Conservation (phyloP, 2,329 filamentous ascomycete genomes). For the Stemphylium vesicarium region DNA sequence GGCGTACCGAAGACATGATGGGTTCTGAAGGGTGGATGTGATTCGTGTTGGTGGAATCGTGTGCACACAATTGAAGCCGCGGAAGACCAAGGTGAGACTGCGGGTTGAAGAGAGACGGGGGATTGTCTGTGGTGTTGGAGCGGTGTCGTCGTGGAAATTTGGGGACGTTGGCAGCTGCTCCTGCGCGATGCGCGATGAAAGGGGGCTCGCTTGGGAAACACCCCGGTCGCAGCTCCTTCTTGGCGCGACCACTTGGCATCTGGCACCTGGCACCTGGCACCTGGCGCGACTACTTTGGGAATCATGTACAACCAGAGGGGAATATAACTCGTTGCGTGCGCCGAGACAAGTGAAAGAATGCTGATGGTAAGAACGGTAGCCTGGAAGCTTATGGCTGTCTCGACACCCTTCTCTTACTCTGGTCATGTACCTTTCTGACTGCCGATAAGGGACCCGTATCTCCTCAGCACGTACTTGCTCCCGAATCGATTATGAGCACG, state of each 20-base stretch:
- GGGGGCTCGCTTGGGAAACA: slow-evolving; percentile 46
- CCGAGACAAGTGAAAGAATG: not conserved
- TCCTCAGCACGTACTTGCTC: not conserved
- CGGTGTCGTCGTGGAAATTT: slow-evolving; percentile 49
- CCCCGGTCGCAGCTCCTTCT: slow-evolving; percentile 42
- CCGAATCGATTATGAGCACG: not conserved
- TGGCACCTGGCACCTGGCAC: too few relatives aligned
- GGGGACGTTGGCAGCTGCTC: slow-evolving; percentile 48
- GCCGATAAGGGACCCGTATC: not conserved
- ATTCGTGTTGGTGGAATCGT: slow-evolving; percentile 23
- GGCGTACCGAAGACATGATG: slow-evolving; percentile 49
- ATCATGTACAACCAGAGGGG: slow-evolving; percentile 14
- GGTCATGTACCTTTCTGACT: not conserved
- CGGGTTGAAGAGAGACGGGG: slow-evolving; percentile 20
- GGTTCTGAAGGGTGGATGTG: slow-evolving; percentile 28
- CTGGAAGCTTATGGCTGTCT: not conserved
- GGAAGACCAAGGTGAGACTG: slow-evolving; percentile 30
- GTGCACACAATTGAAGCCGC: slow-evolving; percentile 29
- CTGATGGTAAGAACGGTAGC: not conserved
- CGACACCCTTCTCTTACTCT: not conserved
- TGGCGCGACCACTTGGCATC: slow-evolving; percentile 37
- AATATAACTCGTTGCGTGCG: not conserved
- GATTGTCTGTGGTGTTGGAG: slow-evolving; percentile 35
- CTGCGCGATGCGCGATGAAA: slow-evolving; percentile 50
- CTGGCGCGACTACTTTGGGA: slow-evolving; percentile 30